Base-by-base conservation (phyloP, 768 basidiomycete species). In the Sarcodon aspratus region DNA sequence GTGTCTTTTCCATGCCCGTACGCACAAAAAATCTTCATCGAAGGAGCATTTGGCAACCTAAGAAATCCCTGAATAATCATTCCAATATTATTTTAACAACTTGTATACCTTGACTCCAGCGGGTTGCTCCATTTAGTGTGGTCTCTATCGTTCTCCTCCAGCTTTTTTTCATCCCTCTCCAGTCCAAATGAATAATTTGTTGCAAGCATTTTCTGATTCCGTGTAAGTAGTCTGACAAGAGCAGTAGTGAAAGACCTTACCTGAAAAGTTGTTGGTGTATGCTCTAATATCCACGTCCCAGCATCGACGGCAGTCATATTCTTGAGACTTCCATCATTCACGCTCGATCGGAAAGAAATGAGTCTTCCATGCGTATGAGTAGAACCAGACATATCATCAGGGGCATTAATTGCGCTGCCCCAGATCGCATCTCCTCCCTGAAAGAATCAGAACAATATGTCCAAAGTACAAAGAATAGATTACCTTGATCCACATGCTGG, bases 1-100 rank as follows among this genome's bases (percentile, higher is more conserved):
- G 93, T 99, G 57, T 93, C 87, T 61, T 97, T 97, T 15, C 95
- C 95, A 55, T 90, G 84, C 0, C 95, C 95, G 66, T 98, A 97
- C 2, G 93, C 78, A 54, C 94, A 97, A 62, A 82, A 87, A 31
- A 95, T 82, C 59, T 84, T 89, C 82, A 96, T 85, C 5, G 83
- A 85, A 1, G 95, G 93, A 0, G 96, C 96, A 44, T 80, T 65
- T 1, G 95, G 95, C 13, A 99, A 69, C 54, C 88, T 89, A 47
- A 12, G 13, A 43, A 48, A 15, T n/a, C 17, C 15, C 7, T 48
- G 8, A 40, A 27, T n/a, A 34, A 49, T 15, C 27, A 40, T 27
- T 33, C 44, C 37, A 48, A 36, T 1, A 38, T 5, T 11, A 27
- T 36, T 6, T 3, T 32, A n/a, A 34, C 18, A 15, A 37, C 45